phyloP scores from a whole-genome alignment of 2,329 filamentous ascomycete genomes.

The Periconia digitata region DNA sequence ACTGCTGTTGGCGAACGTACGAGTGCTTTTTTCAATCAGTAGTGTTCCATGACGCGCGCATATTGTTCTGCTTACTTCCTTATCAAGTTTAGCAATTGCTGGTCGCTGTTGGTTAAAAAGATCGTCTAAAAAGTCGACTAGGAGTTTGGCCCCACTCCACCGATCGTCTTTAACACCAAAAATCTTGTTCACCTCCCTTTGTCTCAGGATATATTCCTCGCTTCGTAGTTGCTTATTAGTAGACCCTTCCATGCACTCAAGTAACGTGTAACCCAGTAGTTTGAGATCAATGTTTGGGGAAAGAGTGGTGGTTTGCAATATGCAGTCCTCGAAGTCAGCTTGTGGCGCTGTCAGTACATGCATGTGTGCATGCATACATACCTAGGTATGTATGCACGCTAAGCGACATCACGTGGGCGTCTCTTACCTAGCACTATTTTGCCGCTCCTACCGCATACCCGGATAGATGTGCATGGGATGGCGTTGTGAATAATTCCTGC shows the following conservation, averaged over 20 bases:
- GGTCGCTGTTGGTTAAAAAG: conserved; percentile 9
- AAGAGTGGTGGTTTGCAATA: not conserved
- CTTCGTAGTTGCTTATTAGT: conserved; percentile 6
- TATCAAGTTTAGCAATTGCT: conserved; percentile 9
- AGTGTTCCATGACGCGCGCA: too few relatives aligned
- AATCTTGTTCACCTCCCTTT: conserved; percentile 11
- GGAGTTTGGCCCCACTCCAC: conserved; percentile 15
- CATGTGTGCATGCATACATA: not conserved
- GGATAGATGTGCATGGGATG: conserved; percentile 4
- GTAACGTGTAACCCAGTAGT: conserved; percentile 6
- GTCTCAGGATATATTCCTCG: conserved; percentile 3
- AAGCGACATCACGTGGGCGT: too few relatives aligned
- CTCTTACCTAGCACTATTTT: conserved; percentile 5
- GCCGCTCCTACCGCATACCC: conserved; percentile 4
- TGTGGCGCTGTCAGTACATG: not conserved
- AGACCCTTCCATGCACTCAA: conserved; percentile 15
- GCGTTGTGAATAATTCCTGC: conserved; percentile 8
- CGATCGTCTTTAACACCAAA: conserved; percentile 11
- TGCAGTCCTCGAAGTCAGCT: conserved; percentile 11
- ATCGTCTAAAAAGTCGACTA: conserved; percentile 14
- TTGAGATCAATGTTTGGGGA: conserved; percentile 10
- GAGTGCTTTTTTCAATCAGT: conserved; percentile 7
- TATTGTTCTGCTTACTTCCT: not conserved
- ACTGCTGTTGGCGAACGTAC: conserved; percentile 6
- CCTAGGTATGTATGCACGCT: too few relatives aligned